These are phyloP conservation scores for Acanthamoeba castellanii DNA, from an alignment of 208 protist genomes.

Conservation along the genomic window DNA sequence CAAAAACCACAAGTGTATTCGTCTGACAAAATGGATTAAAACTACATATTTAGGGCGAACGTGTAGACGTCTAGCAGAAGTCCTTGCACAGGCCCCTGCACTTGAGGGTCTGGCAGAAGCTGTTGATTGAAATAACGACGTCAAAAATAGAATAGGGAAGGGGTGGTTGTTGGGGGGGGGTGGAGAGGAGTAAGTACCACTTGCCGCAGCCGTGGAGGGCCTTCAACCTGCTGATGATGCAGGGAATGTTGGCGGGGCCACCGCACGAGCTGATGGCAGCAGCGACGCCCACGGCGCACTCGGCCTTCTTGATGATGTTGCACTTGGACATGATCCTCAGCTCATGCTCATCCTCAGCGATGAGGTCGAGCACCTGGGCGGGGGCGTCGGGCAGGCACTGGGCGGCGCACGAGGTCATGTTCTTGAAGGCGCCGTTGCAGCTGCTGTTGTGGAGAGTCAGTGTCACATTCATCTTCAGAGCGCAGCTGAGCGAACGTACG, in stretches of 20 bases:
- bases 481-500: not conserved
- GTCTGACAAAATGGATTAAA: too few relatives aligned
- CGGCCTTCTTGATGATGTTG: constrained; percentile 24
- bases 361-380: not conserved
- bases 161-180: not conserved
- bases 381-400: constrained; percentile 2
- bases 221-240: not conserved
- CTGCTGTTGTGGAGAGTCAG: not conserved
- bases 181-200: not conserved
- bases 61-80: not conserved
- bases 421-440: not conserved
- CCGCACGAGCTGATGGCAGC: not conserved
- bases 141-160: too few relatives aligned
- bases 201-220: not conserved
- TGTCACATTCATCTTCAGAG: too few relatives aligned
- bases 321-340: constrained; percentile 12
- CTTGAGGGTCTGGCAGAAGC: not conserved
- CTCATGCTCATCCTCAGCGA: not conserved
- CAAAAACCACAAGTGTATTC: too few relatives aligned
- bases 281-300: not conserved
- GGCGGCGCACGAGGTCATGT: not conserved
- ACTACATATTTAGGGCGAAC: too few relatives aligned
- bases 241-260: not conserved
- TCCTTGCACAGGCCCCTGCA: constrained; percentile 12
- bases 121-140: not conserved